phyloP scores from a whole-genome alignment of 768 basidiomycete genomes.

The Pholiota molesta region DNA sequence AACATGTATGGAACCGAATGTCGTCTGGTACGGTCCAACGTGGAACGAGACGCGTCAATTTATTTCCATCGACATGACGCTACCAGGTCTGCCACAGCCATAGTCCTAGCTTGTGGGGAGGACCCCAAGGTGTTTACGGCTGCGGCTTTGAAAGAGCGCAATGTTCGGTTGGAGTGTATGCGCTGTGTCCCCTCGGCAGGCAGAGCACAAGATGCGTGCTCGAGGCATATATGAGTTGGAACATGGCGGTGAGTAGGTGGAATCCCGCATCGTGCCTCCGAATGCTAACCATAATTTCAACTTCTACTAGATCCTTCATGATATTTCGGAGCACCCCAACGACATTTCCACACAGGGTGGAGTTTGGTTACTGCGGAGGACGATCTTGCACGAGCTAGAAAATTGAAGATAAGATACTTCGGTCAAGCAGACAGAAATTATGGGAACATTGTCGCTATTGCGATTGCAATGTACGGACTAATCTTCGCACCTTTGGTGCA shows the following conservation, averaged over 20 bases:
- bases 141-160: conserved; percentile 24
- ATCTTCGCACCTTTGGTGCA: too few species aligned
- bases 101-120: conserved; percentile 31
- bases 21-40: conserved; percentile 10
- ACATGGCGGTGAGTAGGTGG: conserved; percentile 28
- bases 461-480: background rate
- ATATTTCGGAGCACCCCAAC: conserved; percentile 2
- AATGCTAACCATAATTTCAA: background rate
- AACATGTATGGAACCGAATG: conserved; percentile 7
- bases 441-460: background rate
- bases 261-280: background rate
- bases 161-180: conserved; percentile 32
- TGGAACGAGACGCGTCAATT: conserved; percentile 25
- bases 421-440: background rate
- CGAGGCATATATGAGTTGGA: conserved; percentile 35
- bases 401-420: background rate
- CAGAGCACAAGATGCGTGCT: background rate
- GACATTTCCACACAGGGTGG: background rate
- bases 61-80: conserved; percentile 33
- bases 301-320: conserved; percentile 29
- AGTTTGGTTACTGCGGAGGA: background rate
- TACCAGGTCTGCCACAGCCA: conserved; percentile 20
- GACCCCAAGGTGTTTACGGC: conserved; percentile 25
- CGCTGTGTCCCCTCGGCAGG: conserved; percentile 26
- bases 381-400: background rate